Evolutionary conservation across 176 grass and related monocot genomes (phyloP).

Genomic region (Oryza glaberrima): DNA sequence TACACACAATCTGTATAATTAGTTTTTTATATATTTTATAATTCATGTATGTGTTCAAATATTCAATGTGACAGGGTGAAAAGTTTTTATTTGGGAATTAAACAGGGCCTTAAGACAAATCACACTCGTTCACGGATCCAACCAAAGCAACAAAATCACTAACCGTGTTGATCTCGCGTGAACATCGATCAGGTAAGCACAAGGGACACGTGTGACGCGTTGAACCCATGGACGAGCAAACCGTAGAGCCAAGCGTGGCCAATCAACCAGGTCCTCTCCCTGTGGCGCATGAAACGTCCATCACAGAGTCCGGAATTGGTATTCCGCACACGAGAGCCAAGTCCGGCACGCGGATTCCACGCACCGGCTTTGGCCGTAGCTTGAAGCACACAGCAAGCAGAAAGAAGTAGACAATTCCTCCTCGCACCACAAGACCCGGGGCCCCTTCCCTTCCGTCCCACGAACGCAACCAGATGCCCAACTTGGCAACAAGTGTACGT

Average conservation of each 20-base stretch:
- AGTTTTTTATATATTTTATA: too few relatives aligned
- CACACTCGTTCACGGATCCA: not conserved
- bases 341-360: conserved; percentile 33
- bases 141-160: not conserved
- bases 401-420: conserved; percentile 31
- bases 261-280: not conserved
- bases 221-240: not conserved
- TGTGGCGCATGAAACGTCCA: not conserved
- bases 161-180: not conserved
- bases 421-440: conserved; percentile 9
- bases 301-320: not conserved
- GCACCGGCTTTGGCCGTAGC: conserved; percentile 32
- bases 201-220: not conserved
- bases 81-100: too few relatives aligned
- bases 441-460: conserved; percentile 27
- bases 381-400: conserved; percentile 45
- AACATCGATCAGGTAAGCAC: not conserved
- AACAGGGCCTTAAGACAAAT: not conserved
- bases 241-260: not conserved
- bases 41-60: too few relatives aligned
- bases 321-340: conserved; percentile 27
- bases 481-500: conserved; percentile 24
- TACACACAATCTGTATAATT: too few relatives aligned
- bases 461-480: conserved; percentile 33
- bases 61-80: too few relatives aligned